phyloP scores from a whole-genome alignment of 805 yeast genomes.

The Yarrowia sp. region DNA sequence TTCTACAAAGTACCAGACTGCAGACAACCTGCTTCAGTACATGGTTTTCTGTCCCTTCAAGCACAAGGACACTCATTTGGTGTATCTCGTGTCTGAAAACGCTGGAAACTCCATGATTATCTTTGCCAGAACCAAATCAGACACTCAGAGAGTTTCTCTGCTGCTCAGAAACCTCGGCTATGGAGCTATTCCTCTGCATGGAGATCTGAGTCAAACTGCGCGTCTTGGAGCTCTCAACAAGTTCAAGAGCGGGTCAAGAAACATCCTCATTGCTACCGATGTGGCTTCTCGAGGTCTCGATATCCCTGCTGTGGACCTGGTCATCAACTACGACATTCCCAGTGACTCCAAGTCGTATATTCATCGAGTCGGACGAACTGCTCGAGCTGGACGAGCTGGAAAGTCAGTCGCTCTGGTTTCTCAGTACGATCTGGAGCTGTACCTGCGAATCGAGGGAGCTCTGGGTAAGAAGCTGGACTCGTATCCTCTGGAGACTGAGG shows the following conservation, averaged over 20 bases:
- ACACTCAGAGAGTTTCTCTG: conserved; percentile 85
- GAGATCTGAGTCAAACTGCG: conserved; percentile 92
- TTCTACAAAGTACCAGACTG: conserved; percentile 84
- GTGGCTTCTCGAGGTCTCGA: conserved; percentile 98
- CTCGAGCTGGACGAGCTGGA: conserved; percentile 94
- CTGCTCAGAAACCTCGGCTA: conserved; percentile 79
- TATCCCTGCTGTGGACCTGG: conserved; percentile 88
- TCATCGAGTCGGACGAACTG: conserved; percentile 98
- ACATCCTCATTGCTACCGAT: conserved; percentile 90
- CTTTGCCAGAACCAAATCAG: conserved; percentile 92
- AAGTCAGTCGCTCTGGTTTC: conserved; percentile 81
- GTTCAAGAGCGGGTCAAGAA: conserved; percentile 90
- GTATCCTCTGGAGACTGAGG: conserved; percentile 73
- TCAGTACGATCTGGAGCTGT: conserved; percentile 89
- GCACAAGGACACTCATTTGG: conserved; percentile 80
- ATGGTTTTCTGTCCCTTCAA: conserved; percentile 91
- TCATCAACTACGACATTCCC: conserved; percentile 88
- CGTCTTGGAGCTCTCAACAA: conserved; percentile 88
- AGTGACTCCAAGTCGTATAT: conserved; percentile 94
- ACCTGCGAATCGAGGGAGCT: conserved; percentile 83
- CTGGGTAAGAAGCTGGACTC: conserved; percentile 76
- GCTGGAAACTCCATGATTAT: conserved; percentile 84
- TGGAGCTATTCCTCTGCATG: conserved; percentile 89
- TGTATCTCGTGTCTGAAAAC: conserved; percentile 76
- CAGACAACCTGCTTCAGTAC: conserved; percentile 85